Evolutionary conservation across 495 filamentous ascomycete species (phyloP), one percentile per base, ranked within the genome.

Genomic region (Podospora fimiseda): DNA sequence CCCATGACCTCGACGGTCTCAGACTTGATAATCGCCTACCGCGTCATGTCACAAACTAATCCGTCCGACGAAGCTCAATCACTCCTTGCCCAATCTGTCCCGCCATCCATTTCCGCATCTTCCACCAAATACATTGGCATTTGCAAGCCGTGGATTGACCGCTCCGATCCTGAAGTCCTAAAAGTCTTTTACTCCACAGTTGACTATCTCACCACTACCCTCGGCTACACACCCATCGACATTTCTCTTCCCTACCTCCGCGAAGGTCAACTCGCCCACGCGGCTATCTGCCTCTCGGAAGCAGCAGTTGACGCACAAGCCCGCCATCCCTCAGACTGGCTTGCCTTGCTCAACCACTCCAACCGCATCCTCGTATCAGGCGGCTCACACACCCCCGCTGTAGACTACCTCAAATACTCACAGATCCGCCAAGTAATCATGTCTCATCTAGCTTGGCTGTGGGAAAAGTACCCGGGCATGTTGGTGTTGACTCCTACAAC

Each of bases 1-100:
- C 92, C 92, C 13, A 77, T 96, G 60, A 84, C 88, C 1, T 68
- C 80, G 19, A 92, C 77, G 46, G 89, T 88, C 61, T 74, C 81
- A 20, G 92, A 96, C 60, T 78, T 97, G n/a, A 81, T 86, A 52
- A 77, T 90, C 42, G 84, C 87, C 8, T 97, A 94, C 65, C 80
- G 85, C 20, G 63, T 86, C 59, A 72, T 93, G 79, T 76, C 88
- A 8, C 72, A 77, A 8, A 88, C 90, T 0, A 80, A 94, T 46
- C 84, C 84, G 0, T 43, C 61, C 23, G 69, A 74, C 55, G 62
- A 60, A 2, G 53, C 64, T 4, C 72, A 74, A 24, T 57, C 53
- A 46, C 62, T 64, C 19, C 67, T 76, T 43, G 67, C 68, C 44
- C 43, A 64, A 0, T 75, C 73, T 19, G 43, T 63, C 16, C 73